phyloP scores from a whole-genome alignment of 139 green algal genomes.

The Haematococcus lacustris region DNA sequence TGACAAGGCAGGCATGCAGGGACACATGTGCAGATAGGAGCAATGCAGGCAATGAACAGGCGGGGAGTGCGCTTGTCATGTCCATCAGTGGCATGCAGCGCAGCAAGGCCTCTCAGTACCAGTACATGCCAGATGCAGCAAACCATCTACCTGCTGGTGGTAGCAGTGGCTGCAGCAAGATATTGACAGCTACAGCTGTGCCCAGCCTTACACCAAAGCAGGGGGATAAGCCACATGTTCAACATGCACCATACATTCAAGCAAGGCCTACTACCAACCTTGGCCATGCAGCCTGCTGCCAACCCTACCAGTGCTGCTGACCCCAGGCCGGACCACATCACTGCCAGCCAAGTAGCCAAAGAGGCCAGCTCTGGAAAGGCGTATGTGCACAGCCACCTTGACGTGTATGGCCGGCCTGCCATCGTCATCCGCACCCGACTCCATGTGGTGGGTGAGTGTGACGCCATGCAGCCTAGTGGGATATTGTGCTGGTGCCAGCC shows the following conservation, averaged over 20 bases:
- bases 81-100: no score
- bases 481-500: no score
- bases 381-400: constrained; percentile 63
- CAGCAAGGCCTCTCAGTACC: no score
- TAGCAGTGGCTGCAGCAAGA: not conserved
- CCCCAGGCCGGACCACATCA: constrained; percentile 48
- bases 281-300: not conserved
- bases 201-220: not conserved
- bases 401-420: constrained; percentile 73
- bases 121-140: not conserved
- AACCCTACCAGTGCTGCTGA: not conserved
- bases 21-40: not conserved
- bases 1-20: not conserved
- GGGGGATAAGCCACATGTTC: not conserved
- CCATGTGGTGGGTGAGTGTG: constrained; percentile 33
- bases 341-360: constrained; percentile 27
- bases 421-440: constrained; percentile 63
- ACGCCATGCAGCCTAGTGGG: no score
- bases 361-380: constrained; percentile 80
- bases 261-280: not conserved
- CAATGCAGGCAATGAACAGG: no score
- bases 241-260: not conserved
- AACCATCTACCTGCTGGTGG: not conserved
- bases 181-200: not conserved
- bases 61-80: no score